Base-by-base conservation (phyloP, 345 rosid species). In the Schrenkiella parvula region DNA sequence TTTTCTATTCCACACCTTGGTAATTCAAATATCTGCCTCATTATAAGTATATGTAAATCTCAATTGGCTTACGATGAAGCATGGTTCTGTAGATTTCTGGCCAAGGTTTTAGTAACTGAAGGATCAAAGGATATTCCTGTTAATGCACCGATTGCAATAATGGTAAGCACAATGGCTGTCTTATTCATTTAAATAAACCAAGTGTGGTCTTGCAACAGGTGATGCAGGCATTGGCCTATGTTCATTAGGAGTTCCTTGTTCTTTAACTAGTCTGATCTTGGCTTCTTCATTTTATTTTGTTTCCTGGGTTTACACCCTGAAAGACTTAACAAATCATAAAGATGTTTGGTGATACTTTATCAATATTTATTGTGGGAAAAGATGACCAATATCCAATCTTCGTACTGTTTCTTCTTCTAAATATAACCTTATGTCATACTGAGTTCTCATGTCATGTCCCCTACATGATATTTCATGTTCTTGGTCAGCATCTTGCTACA, bases 91-190 rank as follows among this genome's bases (percentile, higher is more conserved):
- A 93, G 96, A 78, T 93, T 71, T 85, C 77, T 93, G 85, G 98
- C 96, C 43, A 93, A 89, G 86, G 85, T 91, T 69, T 62, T 93
- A 73, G 85, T 80, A 42, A 84, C 91, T 54, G 97, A 91, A 66
- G 98, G 98, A 73, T 80, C 98, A 43, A 93, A 91, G 81, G 96
- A 93, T 79, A 86, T 88, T 52, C 85, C 95, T 75, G 91, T 93
- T 28, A 95, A 96, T 74, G 90, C 85, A 66, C 86, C 98, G 23
- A 93, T 93, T 78, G 95, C 95, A 46, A 79, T 93, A 75, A 85
- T 79, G 85, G 98, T 93, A 88, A 79, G 75, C n/a, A 32, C 66
- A 58, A 37, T 23, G 65, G 19, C 57, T 61, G 34, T 62, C 28
- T 54, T 32, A 19, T 69, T 57, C 21, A 37, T 66, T 32, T 73